Evolutionary conservation across 805 yeast species (phyloP), one percentile per base, ranked within the genome.

Genomic region (Candida montana): DNA sequence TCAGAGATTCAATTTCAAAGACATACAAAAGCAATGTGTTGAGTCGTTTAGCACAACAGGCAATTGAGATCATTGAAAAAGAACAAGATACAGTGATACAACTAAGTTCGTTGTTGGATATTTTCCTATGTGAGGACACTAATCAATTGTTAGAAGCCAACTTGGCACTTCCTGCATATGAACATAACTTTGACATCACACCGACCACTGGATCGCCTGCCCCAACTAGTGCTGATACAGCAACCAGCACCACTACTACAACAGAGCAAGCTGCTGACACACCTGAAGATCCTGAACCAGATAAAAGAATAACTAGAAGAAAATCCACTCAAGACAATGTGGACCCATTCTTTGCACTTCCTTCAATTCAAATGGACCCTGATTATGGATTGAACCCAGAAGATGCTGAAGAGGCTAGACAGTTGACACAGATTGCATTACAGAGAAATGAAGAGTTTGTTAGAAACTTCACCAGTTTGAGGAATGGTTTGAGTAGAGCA

Each of bases 381-480:
- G 65, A 77, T 48, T 72, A 67, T 42, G 82, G 81, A 1, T 57
- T 73, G n/a, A 57, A 66, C 3, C 63, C 68, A 0, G 82, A 75
- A 31, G 73, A 71, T 27, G 83, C 87, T 5, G 85, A 81, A 50
- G 83, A 80, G 37, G 69, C 85, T 1, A 67, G 91, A 47, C 90
- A 83, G 53, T 71, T 79, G 59, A 79, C 77, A 39, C 96, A 75
- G 68, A 88, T 82, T 34, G 83, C 83, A 0, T 68, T 88, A 34
- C 95, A 90, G 61, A 78, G 91, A 47, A 77, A 81, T 44, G 89
- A 87, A 56, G 98, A 93, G 61, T 91, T 83, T 58, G 81, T 89
- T 39, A 73, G 91, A 53, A 84, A 89, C 46, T 66, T 93, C 54
- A 69, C 77, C n/a, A 75, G 71, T 28, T 72, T 93, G 29, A 72